These are phyloP conservation scores for Rhododendron vialii DNA, from an alignment of 148 eudicot genomes.

Conservation along the genomic window DNA sequence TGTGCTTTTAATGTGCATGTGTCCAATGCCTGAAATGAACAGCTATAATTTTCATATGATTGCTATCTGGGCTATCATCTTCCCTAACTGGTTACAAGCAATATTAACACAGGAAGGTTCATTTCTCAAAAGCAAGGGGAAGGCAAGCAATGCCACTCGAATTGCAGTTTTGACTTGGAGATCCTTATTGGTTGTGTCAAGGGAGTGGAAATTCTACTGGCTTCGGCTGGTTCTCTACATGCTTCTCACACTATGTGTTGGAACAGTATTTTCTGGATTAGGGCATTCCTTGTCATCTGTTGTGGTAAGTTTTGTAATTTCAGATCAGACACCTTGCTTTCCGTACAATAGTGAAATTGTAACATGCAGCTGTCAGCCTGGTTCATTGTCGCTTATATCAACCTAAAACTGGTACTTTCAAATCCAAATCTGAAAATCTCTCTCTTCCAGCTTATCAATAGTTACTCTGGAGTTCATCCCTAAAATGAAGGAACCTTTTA, in stretches of 20 bases:
- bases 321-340: neutral
- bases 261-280: slow-evolving; percentile 81
- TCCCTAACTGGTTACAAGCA: slow-evolving; percentile 11
- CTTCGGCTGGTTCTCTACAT: slow-evolving; percentile 80
- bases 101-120: slow-evolving; percentile 71
- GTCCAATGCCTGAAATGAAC: neutral
- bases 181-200: slow-evolving; percentile 85
- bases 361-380: neutral
- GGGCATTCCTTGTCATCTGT: slow-evolving; percentile 98
- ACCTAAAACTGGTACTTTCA: neutral
- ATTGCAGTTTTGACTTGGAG: slow-evolving; percentile 93
- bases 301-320: slow-evolving; percentile 50
- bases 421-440: neutral
- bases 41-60: neutral
- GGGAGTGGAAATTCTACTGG: slow-evolving; percentile 99
- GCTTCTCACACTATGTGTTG: slow-evolving; percentile 79
- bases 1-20: neutral
- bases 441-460: neutral
- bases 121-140: slow-evolving; percentile 83
- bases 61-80: neutral
- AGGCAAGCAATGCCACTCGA: slow-evolving; percentile 63
- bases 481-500: neutral
- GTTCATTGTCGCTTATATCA: neutral
- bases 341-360: neutral
- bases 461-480: neutral